These are phyloP conservation scores for Pythium rishiriense DNA, from an alignment of 352 stramenopile species.

Conservation along the genomic window DNA sequence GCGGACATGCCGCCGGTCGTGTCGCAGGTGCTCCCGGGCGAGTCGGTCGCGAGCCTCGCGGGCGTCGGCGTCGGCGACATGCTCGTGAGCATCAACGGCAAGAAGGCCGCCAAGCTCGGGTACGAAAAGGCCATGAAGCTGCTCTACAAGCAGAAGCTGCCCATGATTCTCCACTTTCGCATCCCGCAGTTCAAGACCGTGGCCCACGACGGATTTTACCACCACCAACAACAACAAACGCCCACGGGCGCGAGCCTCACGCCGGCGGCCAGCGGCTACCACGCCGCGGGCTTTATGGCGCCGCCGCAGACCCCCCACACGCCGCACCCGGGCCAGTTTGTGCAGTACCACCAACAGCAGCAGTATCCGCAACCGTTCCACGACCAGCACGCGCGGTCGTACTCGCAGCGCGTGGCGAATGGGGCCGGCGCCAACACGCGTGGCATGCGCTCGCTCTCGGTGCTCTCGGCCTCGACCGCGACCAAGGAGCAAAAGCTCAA, in stretches of 20 bases:
- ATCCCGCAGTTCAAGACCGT: constrained; percentile 39
- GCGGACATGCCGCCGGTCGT: constrained; percentile 80
- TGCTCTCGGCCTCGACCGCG: constrained; percentile 32
- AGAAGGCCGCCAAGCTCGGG: constrained; percentile 69
- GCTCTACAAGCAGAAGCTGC: constrained; percentile 77
- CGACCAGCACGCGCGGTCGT: constrained; percentile 3
- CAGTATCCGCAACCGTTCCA: constrained; percentile 8
- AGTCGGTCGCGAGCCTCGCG: constrained; percentile 71
- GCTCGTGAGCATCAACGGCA: constrained; percentile 79
- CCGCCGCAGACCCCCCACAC: constrained; percentile 1
- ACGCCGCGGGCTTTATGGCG: constrained; percentile 6
- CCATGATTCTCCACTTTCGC: constrained; percentile 78
- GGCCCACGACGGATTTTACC: constrained; percentile 19
- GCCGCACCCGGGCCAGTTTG: constrained; percentile 19
- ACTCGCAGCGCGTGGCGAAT: constrained; percentile 4
- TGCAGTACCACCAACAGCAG: constrained; percentile 26
- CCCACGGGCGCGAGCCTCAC: constrained; percentile 4
- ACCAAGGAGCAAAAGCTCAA: constrained; percentile 43
- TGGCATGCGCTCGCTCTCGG: constrained; percentile 20
- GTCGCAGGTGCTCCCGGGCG: constrained; percentile 64
- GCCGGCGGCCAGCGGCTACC: background rate
- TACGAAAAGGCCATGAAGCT: constrained; percentile 78
- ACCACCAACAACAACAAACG: constrained; percentile 17
- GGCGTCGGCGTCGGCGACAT: constrained; percentile 66
- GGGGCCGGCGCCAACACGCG: constrained; percentile 1